phyloP scores from a whole-genome alignment of 2,329 filamentous ascomycete species.

The Pseudogymnoascus sp. region DNA sequence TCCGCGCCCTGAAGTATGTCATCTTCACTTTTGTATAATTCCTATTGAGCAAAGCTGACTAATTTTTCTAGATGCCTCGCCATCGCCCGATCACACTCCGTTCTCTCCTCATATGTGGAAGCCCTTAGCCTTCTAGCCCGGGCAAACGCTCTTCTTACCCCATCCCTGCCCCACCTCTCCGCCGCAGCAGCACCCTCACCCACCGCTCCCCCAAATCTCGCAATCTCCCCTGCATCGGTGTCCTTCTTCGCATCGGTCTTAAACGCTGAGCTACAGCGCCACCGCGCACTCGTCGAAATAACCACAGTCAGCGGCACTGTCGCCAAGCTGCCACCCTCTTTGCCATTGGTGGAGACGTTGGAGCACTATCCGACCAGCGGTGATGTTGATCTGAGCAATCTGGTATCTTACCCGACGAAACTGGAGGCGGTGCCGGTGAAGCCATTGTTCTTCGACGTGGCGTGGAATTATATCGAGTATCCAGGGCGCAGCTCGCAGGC shows the following conservation, averaged over 20 bases:
- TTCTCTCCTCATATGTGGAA: constrained; percentile 65
- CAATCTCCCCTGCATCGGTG: constrained; percentile 54
- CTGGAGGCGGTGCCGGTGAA: constrained; percentile 82
- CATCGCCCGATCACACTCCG: constrained; percentile 74
- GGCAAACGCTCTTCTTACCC: constrained; percentile 55
- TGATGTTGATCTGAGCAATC: constrained; percentile 65
- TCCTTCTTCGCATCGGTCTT: constrained; percentile 55
- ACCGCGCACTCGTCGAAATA: constrained; percentile 80
- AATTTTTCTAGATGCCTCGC: constrained; percentile 59
- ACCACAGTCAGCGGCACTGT: constrained; percentile 46
- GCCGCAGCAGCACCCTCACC: constrained; percentile 31
- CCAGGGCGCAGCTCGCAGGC: constrained; percentile 48
- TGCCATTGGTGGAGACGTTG: constrained; percentile 66
- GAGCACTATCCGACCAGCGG: constrained; percentile 61
- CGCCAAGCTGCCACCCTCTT: constrained; percentile 36
- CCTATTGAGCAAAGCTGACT: constrained; percentile 8
- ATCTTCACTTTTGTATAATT: not conserved
- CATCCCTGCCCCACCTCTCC: constrained; percentile 42
- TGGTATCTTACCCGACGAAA: constrained; percentile 82
- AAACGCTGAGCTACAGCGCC: constrained; percentile 66
- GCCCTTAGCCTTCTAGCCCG: constrained; percentile 79
- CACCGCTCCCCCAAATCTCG: constrained; percentile 55
- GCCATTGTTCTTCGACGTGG: constrained; percentile 90
- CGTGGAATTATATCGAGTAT: constrained; percentile 97
- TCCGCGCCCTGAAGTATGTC: constrained; percentile 75